Base-by-base conservation (phyloP, 345 rosid genomes). In the Nasturtium officinale region DNA sequence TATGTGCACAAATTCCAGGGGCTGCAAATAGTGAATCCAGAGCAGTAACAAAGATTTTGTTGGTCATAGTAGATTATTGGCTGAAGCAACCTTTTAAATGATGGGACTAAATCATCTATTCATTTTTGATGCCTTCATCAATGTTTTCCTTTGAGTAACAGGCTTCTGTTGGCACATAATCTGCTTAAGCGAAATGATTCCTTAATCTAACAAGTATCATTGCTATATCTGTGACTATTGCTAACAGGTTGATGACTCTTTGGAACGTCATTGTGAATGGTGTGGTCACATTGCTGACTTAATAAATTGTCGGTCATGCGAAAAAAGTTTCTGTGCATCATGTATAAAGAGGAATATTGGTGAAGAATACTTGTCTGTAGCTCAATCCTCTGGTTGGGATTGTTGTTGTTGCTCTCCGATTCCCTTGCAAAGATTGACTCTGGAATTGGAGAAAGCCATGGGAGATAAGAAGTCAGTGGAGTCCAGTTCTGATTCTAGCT, bases 351-450 rank as follows among this genome's bases (percentile, higher is more conserved):
- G 87, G 76, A 95, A 95, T 79, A 69, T 92, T 40, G 90, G 96
- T 60, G 96, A 88, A 79, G 87, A 85, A 70, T 86, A 71, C 80
- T 74, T 88, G 83, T 77, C 81, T 56, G 83, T 82, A 84, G 83
- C 73, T 64, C 90, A 78, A 76, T 78, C 82, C 75, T 85, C 87
- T 64, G 86, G 89, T 38, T 95, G 98, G 99, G 81, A 83, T 69
- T 92, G 99, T 77, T 92, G 92, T 68, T 76, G 84, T 74, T 95
- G 99, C 83, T 83, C 74, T 78, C 97, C 99, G 25, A 89, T 79
- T 77, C 85, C 86, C 69, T 65, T 95, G 80, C 82, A 82, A 74
- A 82, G 75, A 74, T 76, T 95, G 82, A 87, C 86, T 8, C 71
- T 71, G 65, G 90, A 90, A 63, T 62, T 91, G 76, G 92, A 85